Conservation (phyloP, 129 eudicot genomes). For the Pseudognaphalium luteoalbum region DNA sequence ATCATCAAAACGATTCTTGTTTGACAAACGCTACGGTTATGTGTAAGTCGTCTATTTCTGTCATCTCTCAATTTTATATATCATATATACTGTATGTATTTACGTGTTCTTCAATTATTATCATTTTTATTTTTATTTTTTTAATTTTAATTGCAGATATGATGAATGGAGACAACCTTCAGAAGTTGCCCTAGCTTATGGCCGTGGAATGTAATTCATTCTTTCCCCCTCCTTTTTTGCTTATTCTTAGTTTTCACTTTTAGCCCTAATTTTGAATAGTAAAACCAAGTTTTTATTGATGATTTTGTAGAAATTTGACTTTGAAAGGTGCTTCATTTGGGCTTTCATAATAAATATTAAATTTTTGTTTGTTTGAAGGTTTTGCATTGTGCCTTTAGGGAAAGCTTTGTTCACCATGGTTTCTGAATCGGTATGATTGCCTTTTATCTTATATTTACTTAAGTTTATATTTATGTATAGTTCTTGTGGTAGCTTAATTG, state of each 20-base stretch:
- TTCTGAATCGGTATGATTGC: slow-evolving; percentile 52
- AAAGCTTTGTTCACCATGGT: slow-evolving; percentile 53
- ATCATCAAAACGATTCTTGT: slow-evolving; percentile 47
- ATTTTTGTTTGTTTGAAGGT: slow-evolving; percentile 40
- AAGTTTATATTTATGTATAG: neutral
- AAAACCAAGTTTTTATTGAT: neutral
- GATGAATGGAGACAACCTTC: slow-evolving; percentile 79
- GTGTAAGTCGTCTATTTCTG: slow-evolving; percentile 39
- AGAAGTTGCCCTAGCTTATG: slow-evolving; percentile 66
- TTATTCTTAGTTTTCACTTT: neutral
- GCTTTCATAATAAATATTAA: neutral
- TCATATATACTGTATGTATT: neutral
- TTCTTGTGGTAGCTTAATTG: neutral
- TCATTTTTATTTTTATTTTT: too few species aligned
- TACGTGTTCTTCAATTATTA: neutral
- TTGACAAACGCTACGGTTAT: slow-evolving; percentile 71
- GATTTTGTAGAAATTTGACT: neutral
- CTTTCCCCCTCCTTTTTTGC: neutral
- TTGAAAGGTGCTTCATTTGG: neutral
- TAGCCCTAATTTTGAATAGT: slow-evolving; percentile 7
- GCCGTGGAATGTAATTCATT: slow-evolving; percentile 67
- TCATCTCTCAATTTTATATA: neutral
- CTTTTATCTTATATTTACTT: slow-evolving; percentile 4
- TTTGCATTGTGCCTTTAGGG: slow-evolving; percentile 78
- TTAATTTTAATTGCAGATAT: slow-evolving; percentile 37